A percentile compares a stretch with the other conserved stretches of the same genome.
Evolutionary conservation across 495 filamentous ascomycete species (phyloP).

Genomic region (Halenospora varia): DNA sequence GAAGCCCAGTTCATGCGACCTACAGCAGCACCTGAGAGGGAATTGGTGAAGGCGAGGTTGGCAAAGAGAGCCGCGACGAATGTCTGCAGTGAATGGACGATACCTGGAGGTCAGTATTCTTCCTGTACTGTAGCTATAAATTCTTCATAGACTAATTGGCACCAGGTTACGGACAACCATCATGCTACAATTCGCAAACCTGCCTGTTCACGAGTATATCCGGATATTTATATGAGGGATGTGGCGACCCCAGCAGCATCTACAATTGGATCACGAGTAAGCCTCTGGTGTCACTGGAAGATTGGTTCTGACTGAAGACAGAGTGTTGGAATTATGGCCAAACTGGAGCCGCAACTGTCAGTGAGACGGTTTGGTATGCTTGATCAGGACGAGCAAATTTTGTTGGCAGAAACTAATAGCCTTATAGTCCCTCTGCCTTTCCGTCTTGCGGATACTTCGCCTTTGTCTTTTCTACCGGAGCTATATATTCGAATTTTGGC

Average conservation of each 20-base stretch:
- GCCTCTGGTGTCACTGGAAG: neutral
- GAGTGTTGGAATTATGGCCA: slow-evolving; percentile 17
- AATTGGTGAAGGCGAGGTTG: slow-evolving; percentile 18
- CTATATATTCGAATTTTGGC: slow-evolving; percentile 20
- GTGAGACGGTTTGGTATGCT: slow-evolving; percentile 13
- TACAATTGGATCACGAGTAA: slow-evolving; percentile 22
- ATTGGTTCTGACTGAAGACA: neutral
- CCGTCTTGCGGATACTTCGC: slow-evolving; percentile 20
- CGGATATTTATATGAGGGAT: slow-evolving; percentile 20
- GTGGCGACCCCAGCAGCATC: slow-evolving; percentile 4
- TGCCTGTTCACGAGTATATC: slow-evolving; percentile 14
- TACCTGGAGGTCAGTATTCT: slow-evolving; percentile 10
- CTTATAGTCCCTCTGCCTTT: neutral
- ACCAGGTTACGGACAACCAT: slow-evolving; percentile 17
- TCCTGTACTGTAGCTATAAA: neutral
- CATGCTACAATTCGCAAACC: slow-evolving; percentile 11
- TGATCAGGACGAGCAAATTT: neutral
- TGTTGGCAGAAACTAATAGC: neutral
- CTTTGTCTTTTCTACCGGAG: slow-evolving; percentile 4
- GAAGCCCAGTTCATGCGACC: neutral
- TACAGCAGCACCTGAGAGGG: slow-evolving; percentile 13
- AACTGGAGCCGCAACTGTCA: slow-evolving; percentile 3
- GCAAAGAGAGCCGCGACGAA: slow-evolving; percentile 9
- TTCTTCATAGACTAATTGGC: no score
- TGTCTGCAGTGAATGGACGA: slow-evolving; percentile 22